Evolutionary conservation across 2,329 filamentous ascomycete genomes (phyloP).

Genomic region (Nannizziopsis barbatae): DNA sequence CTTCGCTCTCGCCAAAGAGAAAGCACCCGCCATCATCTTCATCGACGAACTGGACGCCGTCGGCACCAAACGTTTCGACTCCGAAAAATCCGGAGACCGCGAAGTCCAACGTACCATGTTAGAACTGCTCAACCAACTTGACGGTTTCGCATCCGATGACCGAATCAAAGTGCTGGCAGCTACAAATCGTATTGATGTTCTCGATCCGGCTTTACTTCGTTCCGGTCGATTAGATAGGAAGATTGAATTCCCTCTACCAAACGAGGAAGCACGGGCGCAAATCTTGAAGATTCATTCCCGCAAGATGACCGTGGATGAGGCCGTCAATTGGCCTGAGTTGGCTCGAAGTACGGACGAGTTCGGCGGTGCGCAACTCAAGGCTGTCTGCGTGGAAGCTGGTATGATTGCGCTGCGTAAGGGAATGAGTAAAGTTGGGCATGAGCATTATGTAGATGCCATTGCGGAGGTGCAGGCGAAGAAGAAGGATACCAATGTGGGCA

Average conservation of each 20-base stretch:
- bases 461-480: constrained; percentile 81
- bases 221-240: constrained; percentile 90
- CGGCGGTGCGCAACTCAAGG: constrained; percentile 93
- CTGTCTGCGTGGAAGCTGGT: constrained; percentile 94
- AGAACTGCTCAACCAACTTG: constrained; percentile 94
- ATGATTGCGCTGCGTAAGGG: constrained; percentile 96
- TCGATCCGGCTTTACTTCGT: constrained; percentile 81
- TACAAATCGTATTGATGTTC: constrained; percentile 86
- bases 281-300: constrained; percentile 95
- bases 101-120: constrained; percentile 99
- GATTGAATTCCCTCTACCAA: constrained; percentile 96
- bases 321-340: constrained; percentile 90
- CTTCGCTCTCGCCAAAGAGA: constrained; percentile 95
- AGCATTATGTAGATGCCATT: constrained; percentile 98
- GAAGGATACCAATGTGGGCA: constrained; percentile 57
- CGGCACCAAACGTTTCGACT: constrained; percentile 98
- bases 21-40: constrained; percentile 98
- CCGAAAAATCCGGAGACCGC: constrained; percentile 92
- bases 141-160: constrained; percentile 94
- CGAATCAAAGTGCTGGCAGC: constrained; percentile 92
- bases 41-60: constrained; percentile 97
- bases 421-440: constrained; percentile 92
- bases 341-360: constrained; percentile 97
- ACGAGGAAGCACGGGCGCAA: constrained; percentile 93
- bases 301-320: constrained; percentile 93